Evolutionary conservation across 371 early-diverging fungal genomes (phyloP).

Genomic region (Apophysomyces elegans): DNA sequence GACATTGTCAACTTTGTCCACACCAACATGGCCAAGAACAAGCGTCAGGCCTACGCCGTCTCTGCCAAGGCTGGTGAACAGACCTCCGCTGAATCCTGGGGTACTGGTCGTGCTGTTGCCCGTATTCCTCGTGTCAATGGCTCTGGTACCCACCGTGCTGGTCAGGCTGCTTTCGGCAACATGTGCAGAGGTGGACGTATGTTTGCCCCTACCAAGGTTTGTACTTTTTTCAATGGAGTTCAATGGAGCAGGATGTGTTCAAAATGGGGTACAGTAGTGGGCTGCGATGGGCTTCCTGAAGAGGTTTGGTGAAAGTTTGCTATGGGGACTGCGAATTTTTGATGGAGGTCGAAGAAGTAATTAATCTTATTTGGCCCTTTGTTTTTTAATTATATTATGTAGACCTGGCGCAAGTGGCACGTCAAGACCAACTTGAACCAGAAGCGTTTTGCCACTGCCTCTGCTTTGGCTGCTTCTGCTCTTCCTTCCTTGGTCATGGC

Average conservation of each 20-base stretch:
- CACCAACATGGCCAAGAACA: conserved; percentile 99
- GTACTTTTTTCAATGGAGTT: background rate
- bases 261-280: background rate
- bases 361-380: background rate
- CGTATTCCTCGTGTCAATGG: conserved; percentile 99
- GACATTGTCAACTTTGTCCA: conserved; percentile 98
- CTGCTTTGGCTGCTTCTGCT: conserved; percentile 99
- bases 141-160: conserved; percentile 99
- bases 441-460: conserved; percentile 98
- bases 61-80: conserved; percentile 99
- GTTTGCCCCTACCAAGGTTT: conserved; percentile 98
- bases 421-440: conserved; percentile 98
- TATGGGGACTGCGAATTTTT: conserved; percentile 3
- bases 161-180: conserved; percentile 99
- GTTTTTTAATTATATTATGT: background rate
- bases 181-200: conserved; percentile 99
- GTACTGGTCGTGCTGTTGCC: conserved; percentile 99
- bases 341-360: background rate
- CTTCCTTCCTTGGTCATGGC: conserved; percentile 96
- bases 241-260: no score
- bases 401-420: conserved; percentile 99
- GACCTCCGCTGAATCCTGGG: conserved; percentile 99
- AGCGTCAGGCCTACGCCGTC: conserved; percentile 99
- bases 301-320: background rate
- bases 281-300: background rate